Percentiles rank a stretch among this genome's conserved stretches.
Conservation (phyloP, 768 basidiomycete genomes). For the Thelephora aurantiotincta region DNA sequence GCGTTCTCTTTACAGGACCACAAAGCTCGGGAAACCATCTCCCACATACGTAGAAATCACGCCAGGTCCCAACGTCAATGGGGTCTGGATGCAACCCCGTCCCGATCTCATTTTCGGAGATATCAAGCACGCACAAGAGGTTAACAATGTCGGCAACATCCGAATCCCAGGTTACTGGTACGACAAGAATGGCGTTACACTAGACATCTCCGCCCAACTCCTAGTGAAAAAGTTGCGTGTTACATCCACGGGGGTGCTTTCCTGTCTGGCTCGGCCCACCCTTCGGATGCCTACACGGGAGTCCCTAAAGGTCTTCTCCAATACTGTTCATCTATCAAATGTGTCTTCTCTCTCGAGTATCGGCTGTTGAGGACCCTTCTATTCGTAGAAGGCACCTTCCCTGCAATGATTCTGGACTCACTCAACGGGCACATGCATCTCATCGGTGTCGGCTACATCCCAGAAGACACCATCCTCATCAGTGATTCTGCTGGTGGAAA, state of each 20-base stretch:
- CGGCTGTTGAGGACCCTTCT: slow-evolving; percentile 38
- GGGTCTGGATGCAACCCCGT: slow-evolving; percentile 5
- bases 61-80: slow-evolving; percentile 4
- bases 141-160: slow-evolving; percentile 5
- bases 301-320: slow-evolving; percentile 35
- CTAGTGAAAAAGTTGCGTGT: slow-evolving; percentile 11
- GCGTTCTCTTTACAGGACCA: not conserved
- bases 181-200: slow-evolving; percentile 5
- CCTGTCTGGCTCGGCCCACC: slow-evolving; percentile 38
- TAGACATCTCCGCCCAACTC: not conserved
- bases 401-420: slow-evolving; percentile 60
- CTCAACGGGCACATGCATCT: slow-evolving; percentile 65
- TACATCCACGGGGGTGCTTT: slow-evolving; percentile 31
- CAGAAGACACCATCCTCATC: slow-evolving; percentile 45
- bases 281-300: slow-evolving; percentile 29
- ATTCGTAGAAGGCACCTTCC: slow-evolving; percentile 42
- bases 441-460: slow-evolving; percentile 40
- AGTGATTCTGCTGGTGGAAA: slow-evolving; percentile 77
- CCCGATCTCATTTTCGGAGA: slow-evolving; percentile 12
- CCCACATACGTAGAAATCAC: slow-evolving; percentile 3
- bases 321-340: slow-evolving; percentile 26
- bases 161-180: slow-evolving; percentile 14
- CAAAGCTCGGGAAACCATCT: not conserved
- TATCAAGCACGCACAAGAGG: slow-evolving; percentile 7
- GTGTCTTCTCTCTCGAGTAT: slow-evolving; percentile 56